phyloP scores from a whole-genome alignment of 257 asterid genomes.

The Forsythia suspensa region DNA sequence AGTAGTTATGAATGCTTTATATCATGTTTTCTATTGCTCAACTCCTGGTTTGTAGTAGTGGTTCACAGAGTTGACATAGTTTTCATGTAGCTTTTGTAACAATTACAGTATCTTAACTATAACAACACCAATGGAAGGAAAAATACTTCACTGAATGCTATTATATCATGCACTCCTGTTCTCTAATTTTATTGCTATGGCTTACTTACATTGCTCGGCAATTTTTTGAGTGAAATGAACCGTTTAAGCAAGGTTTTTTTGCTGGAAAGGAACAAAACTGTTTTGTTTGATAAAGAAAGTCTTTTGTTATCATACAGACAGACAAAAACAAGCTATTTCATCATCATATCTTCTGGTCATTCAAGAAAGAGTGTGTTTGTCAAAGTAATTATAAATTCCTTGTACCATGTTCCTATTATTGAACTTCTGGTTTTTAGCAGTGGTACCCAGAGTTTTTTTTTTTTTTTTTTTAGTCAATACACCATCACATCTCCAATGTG shows the following conservation, averaged over 20 bases:
- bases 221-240: background rate
- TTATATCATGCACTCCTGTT: background rate
- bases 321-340: background rate
- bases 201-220: background rate
- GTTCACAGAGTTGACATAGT: background rate
- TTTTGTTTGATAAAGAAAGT: background rate
- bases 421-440: too few species aligned
- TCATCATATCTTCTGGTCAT: background rate
- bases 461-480: too few species aligned
- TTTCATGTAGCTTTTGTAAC: background rate
- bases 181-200: background rate
- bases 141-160: background rate
- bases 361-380: background rate
- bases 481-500: too few species aligned
- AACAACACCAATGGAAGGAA: background rate
- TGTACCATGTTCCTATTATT: background rate
- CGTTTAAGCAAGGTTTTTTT: background rate
- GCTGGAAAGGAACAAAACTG: background rate
- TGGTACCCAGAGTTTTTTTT: too few species aligned
- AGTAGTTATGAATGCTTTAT: background rate
- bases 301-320: background rate
- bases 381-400: background rate
- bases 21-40: background rate
- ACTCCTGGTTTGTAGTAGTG: background rate
- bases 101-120: background rate